Percentiles rank a stretch among this genome's conserved stretches.
phyloP scores from a whole-genome alignment of 139 green algal species.

The Spirogloea muscicola region DNA sequence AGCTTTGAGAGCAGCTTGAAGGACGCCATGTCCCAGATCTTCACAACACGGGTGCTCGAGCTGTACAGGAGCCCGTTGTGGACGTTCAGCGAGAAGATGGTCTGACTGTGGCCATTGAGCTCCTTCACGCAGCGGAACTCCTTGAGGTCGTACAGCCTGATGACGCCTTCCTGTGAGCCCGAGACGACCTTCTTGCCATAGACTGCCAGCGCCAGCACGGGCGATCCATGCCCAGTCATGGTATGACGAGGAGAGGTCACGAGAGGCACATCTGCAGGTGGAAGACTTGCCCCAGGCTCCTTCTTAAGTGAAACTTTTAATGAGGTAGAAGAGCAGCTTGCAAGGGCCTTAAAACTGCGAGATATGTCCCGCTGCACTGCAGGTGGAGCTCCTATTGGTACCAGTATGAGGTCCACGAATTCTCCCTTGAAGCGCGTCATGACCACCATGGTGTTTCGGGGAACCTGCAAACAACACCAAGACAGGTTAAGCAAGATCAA shows the following conservation, averaged over 20 bases:
- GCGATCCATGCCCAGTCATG: constrained; percentile 4
- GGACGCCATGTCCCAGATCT: constrained; percentile 66
- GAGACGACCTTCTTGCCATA: constrained; percentile 7
- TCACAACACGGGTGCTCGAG: constrained; percentile 64
- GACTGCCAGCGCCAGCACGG: constrained; percentile 26
- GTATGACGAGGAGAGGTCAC: not conserved
- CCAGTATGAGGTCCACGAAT: constrained; percentile 33
- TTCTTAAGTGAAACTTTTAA: constrained; percentile 22
- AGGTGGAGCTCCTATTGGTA: constrained; percentile 16
- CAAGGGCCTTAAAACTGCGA: constrained; percentile 38
- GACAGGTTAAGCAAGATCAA: too few relatives aligned
- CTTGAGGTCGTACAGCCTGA: constrained; percentile 66
- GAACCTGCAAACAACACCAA: constrained; percentile 18
- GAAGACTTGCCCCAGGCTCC: too few relatives aligned
- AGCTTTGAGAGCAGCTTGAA: constrained; percentile 47
- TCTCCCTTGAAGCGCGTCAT: constrained; percentile 31
- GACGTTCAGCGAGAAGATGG: constrained; percentile 24
- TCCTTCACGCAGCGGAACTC: constrained; percentile 50
- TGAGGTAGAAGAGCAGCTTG: not conserved
- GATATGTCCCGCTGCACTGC: constrained; percentile 18
- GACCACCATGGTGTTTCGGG: constrained; percentile 31
- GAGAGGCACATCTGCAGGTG: constrained; percentile 3
- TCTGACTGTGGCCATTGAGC: constrained; percentile 63
- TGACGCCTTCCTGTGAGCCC: constrained; percentile 25
- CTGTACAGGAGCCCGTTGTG: constrained; percentile 54